These are phyloP conservation scores for Strobilomyces dryophilus DNA, from an alignment of 768 basidiomycete genomes.

Conservation along the genomic window DNA sequence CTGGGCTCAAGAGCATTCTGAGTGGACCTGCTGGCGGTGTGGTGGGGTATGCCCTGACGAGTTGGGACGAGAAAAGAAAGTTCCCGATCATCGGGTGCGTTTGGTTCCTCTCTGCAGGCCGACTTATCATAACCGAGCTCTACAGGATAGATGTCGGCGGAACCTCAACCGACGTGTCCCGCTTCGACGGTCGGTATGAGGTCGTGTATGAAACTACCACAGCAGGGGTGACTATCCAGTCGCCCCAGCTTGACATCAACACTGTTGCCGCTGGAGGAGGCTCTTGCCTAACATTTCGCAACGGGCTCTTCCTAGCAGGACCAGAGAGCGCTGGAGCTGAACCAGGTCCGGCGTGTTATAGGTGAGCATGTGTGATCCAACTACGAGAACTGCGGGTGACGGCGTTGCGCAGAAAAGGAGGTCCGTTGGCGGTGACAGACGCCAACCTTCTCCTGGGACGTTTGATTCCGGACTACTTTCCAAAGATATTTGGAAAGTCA, in stretches of 20 bases:
- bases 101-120: background rate
- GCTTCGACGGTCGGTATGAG: slow-evolving; percentile 89
- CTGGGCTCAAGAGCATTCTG: slow-evolving; percentile 88
- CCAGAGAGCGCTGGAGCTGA: slow-evolving; percentile 93
- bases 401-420: slow-evolving; percentile 63
- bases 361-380: slow-evolving; percentile 40
- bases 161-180: slow-evolving; percentile 92
- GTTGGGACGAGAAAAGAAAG: slow-evolving; percentile 73
- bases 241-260: slow-evolving; percentile 92
- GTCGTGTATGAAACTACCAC: slow-evolving; percentile 95
- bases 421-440: slow-evolving; percentile 88
- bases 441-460: slow-evolving; percentile 90
- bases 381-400: background rate
- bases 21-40: slow-evolving; percentile 95
- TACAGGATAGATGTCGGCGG: slow-evolving; percentile 86
- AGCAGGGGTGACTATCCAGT: slow-evolving; percentile 88
- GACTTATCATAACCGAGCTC: background rate
- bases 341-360: slow-evolving; percentile 90
- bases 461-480: slow-evolving; percentile 86
- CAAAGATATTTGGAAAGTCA: slow-evolving; percentile 88
- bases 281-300: slow-evolving; percentile 81
- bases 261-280: slow-evolving; percentile 96
- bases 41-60: slow-evolving; percentile 86
- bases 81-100: slow-evolving; percentile 81
- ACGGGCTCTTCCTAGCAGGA: slow-evolving; percentile 87